A percentile compares a stretch with the other conserved stretches of the same genome.
These are phyloP conservation scores for Dactylella cylindrospora DNA, from an alignment of 2,329 filamentous ascomycete species.

Conservation along the genomic window DNA sequence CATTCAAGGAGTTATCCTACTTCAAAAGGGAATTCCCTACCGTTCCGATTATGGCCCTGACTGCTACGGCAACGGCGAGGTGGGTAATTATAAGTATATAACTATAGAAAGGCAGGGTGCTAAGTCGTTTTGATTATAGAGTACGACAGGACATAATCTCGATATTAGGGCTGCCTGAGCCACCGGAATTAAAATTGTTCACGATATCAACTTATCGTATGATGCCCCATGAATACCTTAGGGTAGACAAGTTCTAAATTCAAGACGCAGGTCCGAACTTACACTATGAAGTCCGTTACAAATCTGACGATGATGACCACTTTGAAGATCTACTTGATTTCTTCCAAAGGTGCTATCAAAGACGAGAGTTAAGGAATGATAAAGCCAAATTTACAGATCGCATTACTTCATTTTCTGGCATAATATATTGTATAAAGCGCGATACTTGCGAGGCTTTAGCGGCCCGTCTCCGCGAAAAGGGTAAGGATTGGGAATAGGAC, in stretches of 20 bases:
- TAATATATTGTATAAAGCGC: conserved; percentile 88
- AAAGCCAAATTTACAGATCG: conserved; percentile 68
- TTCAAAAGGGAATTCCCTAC: conserved; percentile 71
- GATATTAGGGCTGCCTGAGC: too few relatives aligned
- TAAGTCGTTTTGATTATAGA: too few relatives aligned
- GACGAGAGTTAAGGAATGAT: conserved; percentile 64
- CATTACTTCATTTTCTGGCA: too few relatives aligned
- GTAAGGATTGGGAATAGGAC: too few relatives aligned
- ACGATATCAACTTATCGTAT: too few relatives aligned
- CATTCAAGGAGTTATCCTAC: conserved; percentile 83
- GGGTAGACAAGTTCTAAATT: conserved; percentile 78
- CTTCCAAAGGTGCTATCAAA: too few relatives aligned
- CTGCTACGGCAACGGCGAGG: conserved; percentile 89
- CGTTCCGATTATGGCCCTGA: conserved; percentile 91
- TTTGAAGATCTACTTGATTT: conserved; percentile 61
- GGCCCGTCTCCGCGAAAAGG: too few relatives aligned
- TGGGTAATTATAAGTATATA: too few relatives aligned
- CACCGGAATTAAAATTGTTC: too few relatives aligned
- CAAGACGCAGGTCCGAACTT: conserved; percentile 88
- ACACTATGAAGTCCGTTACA: conserved; percentile 78
- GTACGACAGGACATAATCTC: too few relatives aligned
- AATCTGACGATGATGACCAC: conserved; percentile 63
- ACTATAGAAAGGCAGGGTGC: conserved; percentile 86
- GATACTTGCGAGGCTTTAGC: conserved; percentile 81
- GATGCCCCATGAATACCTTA: too few relatives aligned